phyloP scores from a whole-genome alignment of 257 asterid genomes.

The Dorcoceras hygrometricum region DNA sequence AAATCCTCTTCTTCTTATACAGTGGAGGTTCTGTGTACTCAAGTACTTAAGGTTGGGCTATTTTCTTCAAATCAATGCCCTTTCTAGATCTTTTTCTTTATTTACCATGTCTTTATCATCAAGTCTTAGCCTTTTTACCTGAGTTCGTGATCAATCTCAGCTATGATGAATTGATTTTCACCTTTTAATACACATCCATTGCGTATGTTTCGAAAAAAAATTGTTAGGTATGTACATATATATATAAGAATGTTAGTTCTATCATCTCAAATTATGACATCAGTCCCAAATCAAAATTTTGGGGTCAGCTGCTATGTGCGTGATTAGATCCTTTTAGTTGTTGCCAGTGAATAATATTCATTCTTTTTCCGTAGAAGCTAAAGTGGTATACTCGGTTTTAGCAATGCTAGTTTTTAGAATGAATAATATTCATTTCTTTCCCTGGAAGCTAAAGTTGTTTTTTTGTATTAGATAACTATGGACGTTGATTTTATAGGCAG shows the following conservation, averaged over 20 bases:
- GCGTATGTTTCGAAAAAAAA: too few species aligned
- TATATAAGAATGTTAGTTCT: too few species aligned
- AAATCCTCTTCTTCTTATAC: slow-evolving; percentile 72
- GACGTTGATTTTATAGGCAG: not conserved
- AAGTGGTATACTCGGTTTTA: too few species aligned
- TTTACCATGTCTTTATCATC: not conserved
- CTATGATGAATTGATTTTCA: too few species aligned
- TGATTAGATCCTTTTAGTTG: not conserved
- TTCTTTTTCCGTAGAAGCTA: not conserved
- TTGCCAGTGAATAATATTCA: not conserved
- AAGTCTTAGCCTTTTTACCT: not conserved
- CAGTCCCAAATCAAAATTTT: too few species aligned
- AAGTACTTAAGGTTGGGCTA: slow-evolving; percentile 60
- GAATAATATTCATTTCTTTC: not conserved
- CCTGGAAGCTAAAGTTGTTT: not conserved
- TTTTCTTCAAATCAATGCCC: slow-evolving; percentile 18
- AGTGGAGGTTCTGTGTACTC: slow-evolving; percentile 52
- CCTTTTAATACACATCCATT: too few species aligned
- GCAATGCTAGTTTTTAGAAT: too few species aligned
- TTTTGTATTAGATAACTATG: not conserved
- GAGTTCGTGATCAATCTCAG: not conserved
- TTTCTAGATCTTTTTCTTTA: slow-evolving; percentile 8
- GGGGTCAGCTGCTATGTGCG: not conserved
- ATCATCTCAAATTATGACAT: too few species aligned
- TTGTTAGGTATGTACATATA: too few species aligned